Evolutionary conservation across 352 stramenopile genomes (phyloP).

Genomic region (Globisporangium spiculum): DNA sequence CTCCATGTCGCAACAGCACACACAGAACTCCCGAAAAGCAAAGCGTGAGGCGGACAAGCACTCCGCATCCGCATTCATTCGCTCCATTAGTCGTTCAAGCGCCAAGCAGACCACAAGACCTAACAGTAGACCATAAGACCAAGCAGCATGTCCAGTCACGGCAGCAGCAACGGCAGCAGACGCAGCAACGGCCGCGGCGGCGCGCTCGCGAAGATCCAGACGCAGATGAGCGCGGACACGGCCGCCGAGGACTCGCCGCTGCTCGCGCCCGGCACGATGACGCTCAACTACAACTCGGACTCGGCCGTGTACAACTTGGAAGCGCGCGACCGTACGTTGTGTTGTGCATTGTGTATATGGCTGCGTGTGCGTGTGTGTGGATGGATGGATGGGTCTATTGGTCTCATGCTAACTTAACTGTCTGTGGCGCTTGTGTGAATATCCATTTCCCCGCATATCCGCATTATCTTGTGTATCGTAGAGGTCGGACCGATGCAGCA

Average conservation of each 20-base stretch:
- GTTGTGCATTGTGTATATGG: background rate
- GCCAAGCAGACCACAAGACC: background rate
- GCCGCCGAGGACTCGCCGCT: slow-evolving; percentile 43
- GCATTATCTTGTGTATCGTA: background rate
- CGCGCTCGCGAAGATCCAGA: slow-evolving; percentile 18
- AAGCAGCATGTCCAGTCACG: slow-evolving; percentile 7
- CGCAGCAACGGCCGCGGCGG: slow-evolving; percentile 6
- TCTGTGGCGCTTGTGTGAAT: background rate
- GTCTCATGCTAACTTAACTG: background rate
- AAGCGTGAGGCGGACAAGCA: background rate
- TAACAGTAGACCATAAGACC: background rate
- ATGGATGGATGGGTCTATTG: background rate
- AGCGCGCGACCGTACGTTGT: slow-evolving; percentile 22
- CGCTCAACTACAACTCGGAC: slow-evolving; percentile 87
- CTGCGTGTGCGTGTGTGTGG: background rate
- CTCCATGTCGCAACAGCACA: too few relatives aligned
- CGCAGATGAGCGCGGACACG: slow-evolving; percentile 19
- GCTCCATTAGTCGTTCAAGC: background rate
- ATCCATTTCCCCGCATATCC: background rate
- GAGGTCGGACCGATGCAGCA: slow-evolving; percentile 27
- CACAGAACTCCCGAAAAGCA: background rate
- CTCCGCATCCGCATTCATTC: background rate
- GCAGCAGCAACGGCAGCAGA: slow-evolving; percentile 3
- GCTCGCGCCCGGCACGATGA: slow-evolving; percentile 38
- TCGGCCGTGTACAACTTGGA: slow-evolving; percentile 71